Percentiles rank a stretch among this genome's conserved stretches.
Conservation (phyloP, 2,329 filamentous ascomycete genomes). For the Pseudogymnoascus sp. region DNA sequence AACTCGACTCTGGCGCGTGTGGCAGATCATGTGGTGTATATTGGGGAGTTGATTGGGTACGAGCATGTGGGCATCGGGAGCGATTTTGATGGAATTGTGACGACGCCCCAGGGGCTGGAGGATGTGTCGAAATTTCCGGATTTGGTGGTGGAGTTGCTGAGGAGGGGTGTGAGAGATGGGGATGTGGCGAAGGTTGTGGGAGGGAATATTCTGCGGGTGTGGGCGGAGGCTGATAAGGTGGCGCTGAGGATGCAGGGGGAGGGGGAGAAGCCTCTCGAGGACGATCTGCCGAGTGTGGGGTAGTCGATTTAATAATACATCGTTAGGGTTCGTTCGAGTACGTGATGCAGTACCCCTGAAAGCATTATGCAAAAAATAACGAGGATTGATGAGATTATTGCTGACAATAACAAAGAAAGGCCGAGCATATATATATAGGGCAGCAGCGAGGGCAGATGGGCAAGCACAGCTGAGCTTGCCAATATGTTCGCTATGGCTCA, state of each 20-base stretch:
- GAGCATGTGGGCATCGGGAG: slow-evolving; percentile 82
- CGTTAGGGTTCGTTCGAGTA: no score
- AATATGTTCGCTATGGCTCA: no score
- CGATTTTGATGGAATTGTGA: slow-evolving; percentile 74
- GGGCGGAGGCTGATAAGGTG: slow-evolving; percentile 68
- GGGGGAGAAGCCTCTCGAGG: slow-evolving; percentile 40
- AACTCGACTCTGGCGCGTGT: slow-evolving; percentile 72
- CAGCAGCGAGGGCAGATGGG: no score
- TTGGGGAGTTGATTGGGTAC: slow-evolving; percentile 75
- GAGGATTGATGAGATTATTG: no score
- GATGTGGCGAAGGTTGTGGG: slow-evolving; percentile 71
- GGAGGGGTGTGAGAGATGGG: slow-evolving; percentile 61
- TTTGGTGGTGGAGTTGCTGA: slow-evolving; percentile 65
- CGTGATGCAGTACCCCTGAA: no score
- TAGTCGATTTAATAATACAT: not conserved
- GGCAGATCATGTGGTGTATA: slow-evolving; percentile 70
- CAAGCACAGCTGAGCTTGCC: no score
- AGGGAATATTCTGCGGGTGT: slow-evolving; percentile 74
- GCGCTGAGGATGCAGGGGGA: slow-evolving; percentile 54
- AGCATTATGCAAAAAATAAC: no score
- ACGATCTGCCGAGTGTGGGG: slow-evolving; percentile 33
- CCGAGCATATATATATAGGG: no score
- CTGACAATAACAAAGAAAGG: no score
- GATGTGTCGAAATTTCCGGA: slow-evolving; percentile 79
- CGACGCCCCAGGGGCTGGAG: slow-evolving; percentile 64